phyloP scores from a whole-genome alignment of 345 rosid genomes.

The Salix koriyanagi region DNA sequence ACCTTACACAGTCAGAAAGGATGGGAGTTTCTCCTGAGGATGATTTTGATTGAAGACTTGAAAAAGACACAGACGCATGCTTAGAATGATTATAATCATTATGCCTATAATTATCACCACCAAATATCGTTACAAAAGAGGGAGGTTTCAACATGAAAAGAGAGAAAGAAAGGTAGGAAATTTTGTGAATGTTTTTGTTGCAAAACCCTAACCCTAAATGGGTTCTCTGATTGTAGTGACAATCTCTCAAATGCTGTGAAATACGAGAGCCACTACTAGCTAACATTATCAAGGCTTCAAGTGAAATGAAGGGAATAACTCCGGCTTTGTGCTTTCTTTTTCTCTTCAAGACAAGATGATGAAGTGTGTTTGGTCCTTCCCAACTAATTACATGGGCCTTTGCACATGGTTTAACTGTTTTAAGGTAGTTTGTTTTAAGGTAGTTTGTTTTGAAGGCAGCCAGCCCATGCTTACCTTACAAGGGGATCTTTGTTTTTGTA shows the following conservation, averaged over 20 bases:
- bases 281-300: constrained; percentile 33
- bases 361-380: not conserved
- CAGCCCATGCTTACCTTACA: too few species aligned
- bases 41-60: constrained; percentile 36
- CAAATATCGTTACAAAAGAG: constrained; percentile 14
- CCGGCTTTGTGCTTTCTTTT: not conserved
- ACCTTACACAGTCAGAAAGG: constrained; percentile 59
- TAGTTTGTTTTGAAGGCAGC: too few species aligned
- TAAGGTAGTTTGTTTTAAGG: too few species aligned
- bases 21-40: constrained; percentile 42
- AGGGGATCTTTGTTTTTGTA: too few species aligned
- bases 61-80: constrained; percentile 37
- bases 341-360: not conserved
- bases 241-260: constrained; percentile 51
- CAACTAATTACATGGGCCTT: not conserved
- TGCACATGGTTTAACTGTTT: too few species aligned
- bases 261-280: constrained; percentile 69
- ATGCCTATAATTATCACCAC: constrained; percentile 4
- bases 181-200: constrained; percentile 36
- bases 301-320: not conserved
- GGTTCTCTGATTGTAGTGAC: constrained; percentile 14
- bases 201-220: constrained; percentile 42
- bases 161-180: constrained; percentile 26
- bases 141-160: constrained; percentile 42
- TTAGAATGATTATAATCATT: constrained; percentile 19